Evolutionary conservation across 768 basidiomycete genomes (phyloP).

Genomic region (Amanita rubescens): DNA sequence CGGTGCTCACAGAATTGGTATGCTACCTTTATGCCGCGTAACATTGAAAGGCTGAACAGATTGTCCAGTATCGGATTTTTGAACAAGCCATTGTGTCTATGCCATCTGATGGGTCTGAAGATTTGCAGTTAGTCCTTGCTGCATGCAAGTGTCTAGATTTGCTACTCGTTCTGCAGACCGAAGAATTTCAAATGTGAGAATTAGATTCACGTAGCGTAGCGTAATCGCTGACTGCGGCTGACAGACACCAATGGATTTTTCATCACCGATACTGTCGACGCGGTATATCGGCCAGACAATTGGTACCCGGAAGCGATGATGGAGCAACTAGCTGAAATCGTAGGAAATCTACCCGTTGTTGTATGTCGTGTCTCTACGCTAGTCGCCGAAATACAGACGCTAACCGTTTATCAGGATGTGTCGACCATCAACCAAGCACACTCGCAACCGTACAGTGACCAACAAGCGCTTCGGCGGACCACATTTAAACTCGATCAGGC

Average conservation of each 20-base stretch:
- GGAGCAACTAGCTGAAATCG: slow-evolving; percentile 82
- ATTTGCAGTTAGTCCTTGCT: slow-evolving; percentile 73
- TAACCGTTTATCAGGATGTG: not conserved
- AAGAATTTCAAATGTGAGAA: slow-evolving; percentile 92
- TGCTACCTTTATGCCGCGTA: slow-evolving; percentile 13
- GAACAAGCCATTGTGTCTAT: slow-evolving; percentile 67
- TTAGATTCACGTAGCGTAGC: not conserved
- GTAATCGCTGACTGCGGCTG: not conserved
- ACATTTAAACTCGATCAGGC: slow-evolving; percentile 55
- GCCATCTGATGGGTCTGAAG: slow-evolving; percentile 80
- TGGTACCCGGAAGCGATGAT: slow-evolving; percentile 84
- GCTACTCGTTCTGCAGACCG: slow-evolving; percentile 86
- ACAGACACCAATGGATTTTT: slow-evolving; percentile 96
- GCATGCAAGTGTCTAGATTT: slow-evolving; percentile 94
- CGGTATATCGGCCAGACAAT: slow-evolving; percentile 78
- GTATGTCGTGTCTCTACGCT: slow-evolving; percentile 19
- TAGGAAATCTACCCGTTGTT: slow-evolving; percentile 55
- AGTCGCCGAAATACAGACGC: not conserved
- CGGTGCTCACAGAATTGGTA: slow-evolving; percentile 87
- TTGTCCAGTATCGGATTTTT: slow-evolving; percentile 75
- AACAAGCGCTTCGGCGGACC: slow-evolving; percentile 62
- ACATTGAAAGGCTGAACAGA: not conserved
- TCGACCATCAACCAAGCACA: slow-evolving; percentile 8
- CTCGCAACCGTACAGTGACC: slow-evolving; percentile 19
- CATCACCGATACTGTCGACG: slow-evolving; percentile 96